Base-by-base conservation (phyloP, 257 asterid species). In the Ligustrum vulgare region DNA sequence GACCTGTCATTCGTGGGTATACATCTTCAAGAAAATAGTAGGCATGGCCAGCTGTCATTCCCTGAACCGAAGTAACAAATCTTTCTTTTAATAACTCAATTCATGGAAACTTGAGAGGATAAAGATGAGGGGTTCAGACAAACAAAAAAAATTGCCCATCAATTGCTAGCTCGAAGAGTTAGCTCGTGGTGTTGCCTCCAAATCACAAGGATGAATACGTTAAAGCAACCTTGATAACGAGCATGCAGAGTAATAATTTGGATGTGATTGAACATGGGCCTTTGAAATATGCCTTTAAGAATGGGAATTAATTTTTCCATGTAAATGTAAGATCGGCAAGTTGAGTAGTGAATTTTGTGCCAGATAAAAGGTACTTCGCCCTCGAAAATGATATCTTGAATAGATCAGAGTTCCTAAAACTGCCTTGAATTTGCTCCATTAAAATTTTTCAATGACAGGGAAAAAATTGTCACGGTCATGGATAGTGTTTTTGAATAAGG, bases 21-120 rank as follows among this genome's bases (percentile, higher is more conserved):
- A 95, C 99, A 47, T 87, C 97, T 83, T 95, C 97, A 63, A 95
- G 96, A 80, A 95, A 95, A 80, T 95, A 95, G 92, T 95, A 95
- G 43, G 98, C 98, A 82, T 95, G 99, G 3, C 99, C 99, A 49
- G 98, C 98, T 72, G 93, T 89, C 99, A 95, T 91, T 51, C 99
- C 99, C 99, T 95, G 92, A 80, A 77, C 67, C 78, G 84, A 71
- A 76, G 31, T 73, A 6, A 67, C 76, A 41, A 41, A 56, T 2
- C 12, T 41, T 23, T 31, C 47, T 47, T 62, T 2, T 35, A 34
- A 36, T n/a, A 47, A 15, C n/a, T 69, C 25, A 34, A 58, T 12
- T 31, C 22, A 28, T 28, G 72, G 49, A 67, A 39, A 23, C 23
- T 18, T 33, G 35, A 8, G 1, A 11, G 43, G 60, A 11, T 3